Evolutionary conservation across 768 basidiomycete genomes (phyloP).

Genomic region (Boletales sp.): DNA sequence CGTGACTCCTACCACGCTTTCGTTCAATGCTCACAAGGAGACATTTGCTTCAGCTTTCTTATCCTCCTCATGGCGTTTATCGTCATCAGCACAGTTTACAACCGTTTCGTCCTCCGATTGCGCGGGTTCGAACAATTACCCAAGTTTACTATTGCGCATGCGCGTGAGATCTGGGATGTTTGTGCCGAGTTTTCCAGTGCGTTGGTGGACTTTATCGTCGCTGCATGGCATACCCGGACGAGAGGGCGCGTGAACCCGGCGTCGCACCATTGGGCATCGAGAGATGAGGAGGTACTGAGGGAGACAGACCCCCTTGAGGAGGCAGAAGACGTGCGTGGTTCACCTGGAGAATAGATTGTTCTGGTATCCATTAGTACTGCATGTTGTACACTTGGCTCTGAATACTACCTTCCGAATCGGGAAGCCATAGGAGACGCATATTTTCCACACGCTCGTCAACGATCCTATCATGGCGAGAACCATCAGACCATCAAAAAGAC

Average conservation of each 20-base stretch:
- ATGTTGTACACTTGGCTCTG: neutral
- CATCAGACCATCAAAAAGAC: slow-evolving; percentile 12
- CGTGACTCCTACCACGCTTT: slow-evolving; percentile 18
- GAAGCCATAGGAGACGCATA: neutral
- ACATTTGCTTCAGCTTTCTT: slow-evolving; percentile 39
- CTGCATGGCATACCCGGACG: slow-evolving; percentile 16
- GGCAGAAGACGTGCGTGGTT: slow-evolving; percentile 2
- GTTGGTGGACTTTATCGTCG: slow-evolving; percentile 7
- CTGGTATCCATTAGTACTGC: slow-evolving; percentile 9
- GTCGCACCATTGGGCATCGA: slow-evolving; percentile 31
- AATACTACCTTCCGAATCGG: slow-evolving; percentile 25
- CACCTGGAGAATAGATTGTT: neutral
- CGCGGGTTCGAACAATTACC: slow-evolving; percentile 74
- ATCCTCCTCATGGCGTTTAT: slow-evolving; percentile 62
- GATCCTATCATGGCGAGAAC: slow-evolving; percentile 15
- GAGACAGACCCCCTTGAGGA: slow-evolving; percentile 23
- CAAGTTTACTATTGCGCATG: slow-evolving; percentile 41
- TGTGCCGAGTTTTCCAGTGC: slow-evolving; percentile 17
- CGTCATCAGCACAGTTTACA: slow-evolving; percentile 69
- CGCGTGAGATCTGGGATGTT: slow-evolving; percentile 20
- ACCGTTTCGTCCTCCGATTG: slow-evolving; percentile 69
- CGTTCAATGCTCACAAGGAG: neutral
- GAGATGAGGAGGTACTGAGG: slow-evolving; percentile 29
- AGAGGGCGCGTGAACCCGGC: slow-evolving; percentile 15
- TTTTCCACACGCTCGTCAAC: neutral